Conservation (phyloP, 352 stramenopile species). For the Phytopythium aichiense region DNA sequence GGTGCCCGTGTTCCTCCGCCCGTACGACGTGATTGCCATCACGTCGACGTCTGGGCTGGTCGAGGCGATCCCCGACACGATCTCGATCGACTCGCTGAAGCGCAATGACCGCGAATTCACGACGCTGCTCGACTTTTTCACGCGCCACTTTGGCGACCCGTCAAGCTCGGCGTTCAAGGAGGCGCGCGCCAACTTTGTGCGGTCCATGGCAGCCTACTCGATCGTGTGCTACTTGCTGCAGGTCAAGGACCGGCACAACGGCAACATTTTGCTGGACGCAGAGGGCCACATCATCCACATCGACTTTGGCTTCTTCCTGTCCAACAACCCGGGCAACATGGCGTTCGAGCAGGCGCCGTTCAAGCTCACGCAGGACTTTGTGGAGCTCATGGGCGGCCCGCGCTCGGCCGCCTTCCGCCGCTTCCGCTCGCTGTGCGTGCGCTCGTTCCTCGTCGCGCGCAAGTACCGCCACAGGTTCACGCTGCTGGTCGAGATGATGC, state of each 20-base stretch:
- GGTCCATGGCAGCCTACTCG: slow-evolving; percentile 86
- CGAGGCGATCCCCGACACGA: slow-evolving; percentile 95
- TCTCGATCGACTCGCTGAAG: slow-evolving; percentile 98
- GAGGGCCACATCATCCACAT: slow-evolving; percentile 97
- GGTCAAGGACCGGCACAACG: slow-evolving; percentile 98
- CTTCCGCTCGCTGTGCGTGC: slow-evolving; percentile 95
- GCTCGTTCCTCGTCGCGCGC: slow-evolving; percentile 93
- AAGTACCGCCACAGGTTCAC: slow-evolving; percentile 95
- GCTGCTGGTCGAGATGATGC: slow-evolving; percentile 96
- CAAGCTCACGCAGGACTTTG: slow-evolving; percentile 97
- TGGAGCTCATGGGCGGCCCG: slow-evolving; percentile 93
- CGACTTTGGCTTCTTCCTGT: slow-evolving; percentile 95
- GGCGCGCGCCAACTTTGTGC: slow-evolving; percentile 85
- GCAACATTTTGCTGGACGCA: slow-evolving; percentile 96
- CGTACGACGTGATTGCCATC: slow-evolving; percentile 97
- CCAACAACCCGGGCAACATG: slow-evolving; percentile 91
- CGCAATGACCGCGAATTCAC: slow-evolving; percentile 92
- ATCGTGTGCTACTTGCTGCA: slow-evolving; percentile 97
- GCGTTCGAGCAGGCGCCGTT: slow-evolving; percentile 96
- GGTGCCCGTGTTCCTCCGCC: slow-evolving; percentile 92
- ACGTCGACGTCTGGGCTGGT: slow-evolving; percentile 92
- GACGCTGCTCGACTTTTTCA: slow-evolving; percentile 93
- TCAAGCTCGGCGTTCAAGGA: slow-evolving; percentile 67
- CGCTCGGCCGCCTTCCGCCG: slow-evolving; percentile 90
- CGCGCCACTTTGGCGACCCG: slow-evolving; percentile 87